Conservation (phyloP, 2,329 filamentous ascomycete genomes). For the Pyricularia sp. region DNA sequence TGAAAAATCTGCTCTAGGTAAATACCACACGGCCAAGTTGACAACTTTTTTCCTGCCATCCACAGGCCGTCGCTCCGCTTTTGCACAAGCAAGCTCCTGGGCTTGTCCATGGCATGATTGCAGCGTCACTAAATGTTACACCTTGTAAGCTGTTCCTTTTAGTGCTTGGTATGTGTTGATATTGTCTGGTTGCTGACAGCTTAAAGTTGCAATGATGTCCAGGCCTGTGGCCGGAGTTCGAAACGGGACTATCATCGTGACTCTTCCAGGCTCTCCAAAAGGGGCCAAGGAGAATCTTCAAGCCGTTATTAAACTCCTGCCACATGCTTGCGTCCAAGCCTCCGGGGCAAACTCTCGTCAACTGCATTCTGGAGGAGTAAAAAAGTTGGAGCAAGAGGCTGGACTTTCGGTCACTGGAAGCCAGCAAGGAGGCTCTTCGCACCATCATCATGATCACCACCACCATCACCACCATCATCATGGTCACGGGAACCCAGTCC, state of each 20-base stretch:
- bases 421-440: constrained; percentile 28
- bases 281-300: constrained; percentile 89
- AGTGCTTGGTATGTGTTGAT: background rate
- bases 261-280: constrained; percentile 87
- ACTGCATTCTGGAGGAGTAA: constrained; percentile 68
- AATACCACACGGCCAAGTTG: constrained; percentile 18
- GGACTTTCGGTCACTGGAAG: constrained; percentile 35
- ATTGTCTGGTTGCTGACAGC: background rate
- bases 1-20: constrained; percentile 6
- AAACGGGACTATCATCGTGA: constrained; percentile 70
- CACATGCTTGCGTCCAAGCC: constrained; percentile 87
- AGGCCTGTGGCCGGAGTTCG: constrained; percentile 82
- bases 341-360: constrained; percentile 68
- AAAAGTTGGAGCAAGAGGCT: constrained; percentile 74
- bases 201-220: constrained; percentile 89
- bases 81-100: constrained; percentile 80
- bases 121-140: constrained; percentile 71
- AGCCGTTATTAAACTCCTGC: constrained; percentile 75
- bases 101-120: constrained; percentile 88
- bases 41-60: background rate
- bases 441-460: constrained; percentile 42
- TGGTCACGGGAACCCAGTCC: constrained; percentile 50
- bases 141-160: constrained; percentile 52
- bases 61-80: constrained; percentile 56
- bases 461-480: constrained; percentile 42